A percentile compares a stretch with the other conserved stretches of the same genome.
These are phyloP conservation scores for Paramarasmius palmivorus DNA, from an alignment of 1,284 basidiomycete species.

Conservation along the genomic window DNA sequence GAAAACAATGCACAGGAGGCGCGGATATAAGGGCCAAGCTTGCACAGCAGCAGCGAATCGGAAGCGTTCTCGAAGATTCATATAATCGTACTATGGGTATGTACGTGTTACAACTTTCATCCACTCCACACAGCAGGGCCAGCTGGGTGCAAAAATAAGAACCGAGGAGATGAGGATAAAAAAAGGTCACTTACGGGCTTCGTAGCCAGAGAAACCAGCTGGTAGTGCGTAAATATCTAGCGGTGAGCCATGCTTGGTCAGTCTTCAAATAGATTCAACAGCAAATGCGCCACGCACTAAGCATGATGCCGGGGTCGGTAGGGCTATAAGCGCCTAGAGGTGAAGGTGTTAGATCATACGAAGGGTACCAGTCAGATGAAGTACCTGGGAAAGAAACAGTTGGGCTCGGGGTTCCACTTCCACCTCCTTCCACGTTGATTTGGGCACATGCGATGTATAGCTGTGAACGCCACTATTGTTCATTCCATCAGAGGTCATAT, in stretches of 20 bases:
- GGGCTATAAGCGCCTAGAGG: constrained; percentile 25
- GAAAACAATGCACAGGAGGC: too few relatives aligned
- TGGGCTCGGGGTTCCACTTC: constrained; percentile 29
- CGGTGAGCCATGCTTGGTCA: not conserved
- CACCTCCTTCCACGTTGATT: constrained; percentile 37
- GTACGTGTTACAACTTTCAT: not conserved
- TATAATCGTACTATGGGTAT: not conserved
- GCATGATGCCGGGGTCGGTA: constrained; percentile 32
- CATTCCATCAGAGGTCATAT: constrained; percentile 3
- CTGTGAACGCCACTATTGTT: constrained; percentile 17
- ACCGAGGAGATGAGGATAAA: not conserved
- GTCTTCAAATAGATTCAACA: not conserved
- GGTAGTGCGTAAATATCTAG: constrained; percentile 35
- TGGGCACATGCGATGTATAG: constrained; percentile 39
- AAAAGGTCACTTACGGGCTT: constrained; percentile 26
- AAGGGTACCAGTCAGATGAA: constrained; percentile 16
- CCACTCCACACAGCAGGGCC: constrained; percentile 23
- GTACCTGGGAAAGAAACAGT: constrained; percentile 35
- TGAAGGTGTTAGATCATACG: constrained; percentile 9
- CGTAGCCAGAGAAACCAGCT: constrained; percentile 29
- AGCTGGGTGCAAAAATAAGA: constrained; percentile 11
- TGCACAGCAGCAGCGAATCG: too few relatives aligned
- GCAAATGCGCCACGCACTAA: constrained; percentile 24
- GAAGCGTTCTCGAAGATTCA: too few relatives aligned
- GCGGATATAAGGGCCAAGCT: too few relatives aligned